A percentile compares a stretch with the other conserved stretches of the same genome.
Evolutionary conservation across 177 flowering plant species (phyloP).

Genomic region (Vitis hybrid): DNA sequence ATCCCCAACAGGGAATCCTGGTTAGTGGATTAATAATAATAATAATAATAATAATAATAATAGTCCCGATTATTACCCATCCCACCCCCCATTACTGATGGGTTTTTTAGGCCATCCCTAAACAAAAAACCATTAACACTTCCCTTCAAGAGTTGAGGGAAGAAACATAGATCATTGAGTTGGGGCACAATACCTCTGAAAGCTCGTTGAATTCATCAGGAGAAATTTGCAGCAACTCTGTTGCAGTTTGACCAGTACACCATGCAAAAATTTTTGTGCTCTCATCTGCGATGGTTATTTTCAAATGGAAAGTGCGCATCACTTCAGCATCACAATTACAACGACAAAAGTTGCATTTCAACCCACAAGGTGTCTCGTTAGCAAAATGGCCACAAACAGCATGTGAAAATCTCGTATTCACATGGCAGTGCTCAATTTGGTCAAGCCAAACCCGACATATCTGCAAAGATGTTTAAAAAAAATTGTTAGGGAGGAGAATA

Average conservation of each 20-base stretch:
- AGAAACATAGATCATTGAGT: neutral
- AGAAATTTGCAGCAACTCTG: constrained; percentile 86
- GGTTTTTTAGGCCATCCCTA: too few relatives aligned
- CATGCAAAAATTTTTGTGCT: constrained; percentile 67
- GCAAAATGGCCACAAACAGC: constrained; percentile 69
- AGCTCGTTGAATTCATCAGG: constrained; percentile 78
- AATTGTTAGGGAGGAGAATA: neutral
- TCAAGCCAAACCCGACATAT: constrained; percentile 71
- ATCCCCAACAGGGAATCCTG: too few relatives aligned
- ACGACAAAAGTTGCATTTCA: constrained; percentile 66
- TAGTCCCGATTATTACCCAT: too few relatives aligned
- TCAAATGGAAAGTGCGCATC: constrained; percentile 58
- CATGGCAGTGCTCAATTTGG: constrained; percentile 62
- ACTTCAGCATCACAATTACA: constrained; percentile 51
- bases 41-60: too few relatives aligned
- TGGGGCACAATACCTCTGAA: constrained; percentile 60
- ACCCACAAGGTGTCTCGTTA: constrained; percentile 38
- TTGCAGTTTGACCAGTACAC: constrained; percentile 82
- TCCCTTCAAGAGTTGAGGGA: neutral
- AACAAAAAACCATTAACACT: neutral
- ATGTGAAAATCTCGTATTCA: constrained; percentile 63
- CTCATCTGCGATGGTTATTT: constrained; percentile 74
- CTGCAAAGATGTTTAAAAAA: constrained; percentile 36
- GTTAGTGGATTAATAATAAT: too few relatives aligned
- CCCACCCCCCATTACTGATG: too few relatives aligned